Percentiles rank a stretch among this genome's conserved stretches.
These are phyloP conservation scores for Xylaria sp. DNA, from an alignment of 2,329 filamentous ascomycete genomes.

Conservation along the genomic window DNA sequence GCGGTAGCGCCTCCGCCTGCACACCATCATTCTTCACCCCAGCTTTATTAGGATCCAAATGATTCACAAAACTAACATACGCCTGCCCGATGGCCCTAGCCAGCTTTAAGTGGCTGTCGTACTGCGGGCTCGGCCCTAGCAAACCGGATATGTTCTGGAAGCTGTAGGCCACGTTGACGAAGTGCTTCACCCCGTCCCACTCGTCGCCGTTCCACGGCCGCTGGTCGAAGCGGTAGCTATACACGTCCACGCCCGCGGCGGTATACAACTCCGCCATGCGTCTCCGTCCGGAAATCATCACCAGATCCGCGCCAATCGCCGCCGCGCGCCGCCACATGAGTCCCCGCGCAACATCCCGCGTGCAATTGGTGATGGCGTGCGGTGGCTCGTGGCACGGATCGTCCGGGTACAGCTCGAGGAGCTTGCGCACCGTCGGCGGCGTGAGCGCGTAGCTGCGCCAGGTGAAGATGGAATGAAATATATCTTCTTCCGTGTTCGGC, in stretches of 20 bases:
- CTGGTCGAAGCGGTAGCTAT: constrained; percentile 63
- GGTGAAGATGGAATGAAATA: constrained; percentile 55
- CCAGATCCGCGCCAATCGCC: constrained; percentile 59
- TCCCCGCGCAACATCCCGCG: constrained; percentile 49
- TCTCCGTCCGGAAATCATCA: constrained; percentile 60
- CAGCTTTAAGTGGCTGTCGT: constrained; percentile 52
- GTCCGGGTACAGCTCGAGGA: constrained; percentile 61
- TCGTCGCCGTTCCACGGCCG: constrained; percentile 55
- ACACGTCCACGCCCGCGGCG: constrained; percentile 51
- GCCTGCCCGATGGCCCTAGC: constrained; percentile 54
- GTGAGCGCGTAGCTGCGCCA: constrained; percentile 61
- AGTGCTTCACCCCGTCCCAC: constrained; percentile 58
- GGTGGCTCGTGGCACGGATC: constrained; percentile 60
- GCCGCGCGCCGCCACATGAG: constrained; percentile 58
- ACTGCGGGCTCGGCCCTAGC: constrained; percentile 58
- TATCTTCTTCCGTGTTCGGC: constrained; percentile 55
- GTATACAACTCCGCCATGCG: constrained; percentile 58
- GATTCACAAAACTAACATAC: constrained; percentile 58
- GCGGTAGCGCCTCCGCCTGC: constrained; percentile 32
- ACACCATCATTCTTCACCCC: background rate
- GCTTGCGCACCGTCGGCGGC: constrained; percentile 55
- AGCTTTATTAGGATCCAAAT: constrained; percentile 55
- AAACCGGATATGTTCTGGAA: constrained; percentile 63
- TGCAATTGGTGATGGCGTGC: constrained; percentile 54
- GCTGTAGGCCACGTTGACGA: constrained; percentile 60